These are phyloP conservation scores for Epichloe sibirici DNA, from an alignment of 2,329 filamentous ascomycete species.

Conservation along the genomic window DNA sequence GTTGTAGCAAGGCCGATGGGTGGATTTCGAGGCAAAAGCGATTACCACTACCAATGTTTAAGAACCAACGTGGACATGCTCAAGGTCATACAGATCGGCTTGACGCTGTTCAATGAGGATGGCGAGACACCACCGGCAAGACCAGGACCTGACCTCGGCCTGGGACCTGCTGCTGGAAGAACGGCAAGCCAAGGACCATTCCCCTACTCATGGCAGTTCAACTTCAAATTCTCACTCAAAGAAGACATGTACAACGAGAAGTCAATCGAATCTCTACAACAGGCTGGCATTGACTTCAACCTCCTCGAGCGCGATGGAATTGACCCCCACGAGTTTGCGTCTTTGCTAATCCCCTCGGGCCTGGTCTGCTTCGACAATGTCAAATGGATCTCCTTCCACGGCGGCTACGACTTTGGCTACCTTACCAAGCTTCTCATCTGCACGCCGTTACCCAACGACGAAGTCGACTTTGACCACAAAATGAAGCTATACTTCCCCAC, in stretches of 20 bases:
- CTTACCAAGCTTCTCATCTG: slow-evolving; percentile 87
- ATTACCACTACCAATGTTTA: slow-evolving; percentile 97
- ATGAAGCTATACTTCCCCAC: slow-evolving; percentile 90
- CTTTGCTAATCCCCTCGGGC: slow-evolving; percentile 82
- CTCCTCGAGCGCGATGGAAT: slow-evolving; percentile 81
- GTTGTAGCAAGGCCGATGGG: slow-evolving; percentile 94
- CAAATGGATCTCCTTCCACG: slow-evolving; percentile 95
- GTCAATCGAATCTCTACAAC: slow-evolving; percentile 81
- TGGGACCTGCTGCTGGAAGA: slow-evolving; percentile 25
- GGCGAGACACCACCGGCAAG: slow-evolving; percentile 74
- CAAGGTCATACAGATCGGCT: slow-evolving; percentile 93
- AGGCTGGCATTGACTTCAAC: slow-evolving; percentile 85
- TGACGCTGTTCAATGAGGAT: slow-evolving; percentile 84
- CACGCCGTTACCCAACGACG: slow-evolving; percentile 73
- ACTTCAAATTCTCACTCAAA: slow-evolving; percentile 91
- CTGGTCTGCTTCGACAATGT: slow-evolving; percentile 79
- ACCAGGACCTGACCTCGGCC: slow-evolving; percentile 35
- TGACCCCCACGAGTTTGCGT: slow-evolving; percentile 77
- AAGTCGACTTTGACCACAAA: slow-evolving; percentile 76
- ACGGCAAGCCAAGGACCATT: slow-evolving; percentile 38
- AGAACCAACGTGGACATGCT: slow-evolving; percentile 95
- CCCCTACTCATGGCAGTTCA: slow-evolving; percentile 96
- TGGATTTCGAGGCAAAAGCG: slow-evolving; percentile 84
- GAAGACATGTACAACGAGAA: slow-evolving; percentile 97
- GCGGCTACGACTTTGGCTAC: slow-evolving; percentile 96